Evolutionary conservation across 495 filamentous ascomycete genomes (phyloP), one percentile per base, ranked within the genome.

Genomic region (Jackrogersella minutella): DNA sequence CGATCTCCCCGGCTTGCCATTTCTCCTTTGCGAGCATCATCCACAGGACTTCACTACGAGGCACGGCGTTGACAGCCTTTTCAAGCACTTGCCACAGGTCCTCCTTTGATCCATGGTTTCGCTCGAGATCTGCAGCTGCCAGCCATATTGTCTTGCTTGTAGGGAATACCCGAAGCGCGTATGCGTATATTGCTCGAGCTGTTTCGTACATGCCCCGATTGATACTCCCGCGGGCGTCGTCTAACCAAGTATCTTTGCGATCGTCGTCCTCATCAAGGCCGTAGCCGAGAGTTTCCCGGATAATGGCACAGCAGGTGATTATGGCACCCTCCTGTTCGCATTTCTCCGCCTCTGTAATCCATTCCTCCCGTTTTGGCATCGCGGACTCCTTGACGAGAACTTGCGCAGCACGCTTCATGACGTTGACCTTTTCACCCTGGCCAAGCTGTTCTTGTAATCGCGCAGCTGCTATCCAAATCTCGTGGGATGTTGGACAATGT

Each of bases 361-460:
- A 99, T 66, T 97, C 93, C 68, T 99, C 95, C 39, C 95, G 88
- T 73, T 96, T 94, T 37, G 94, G 81, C 95, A 99, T 98, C 9
- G 95, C 95, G 34, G 92, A 93, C 61, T 96, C 92, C 64, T 89
- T 89, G 16, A 89, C 92, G 17, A 99, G 83, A n/a, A 92, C 88
- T 72, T 95, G 91, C 16, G 97, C 85, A 58, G 93, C 95, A 78
- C 91, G 89, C 66, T 93, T 95, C 92, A 99, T 97, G 14, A 98
- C 91, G 66, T 92, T 93, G 52, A 92, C 84, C 74, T 89, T 93
- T 19, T 83, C 80, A 58, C 77, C 78, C 41, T 81, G 79, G 14
- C 91, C 92, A 66, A 93, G 89, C 75, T 97, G 92, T 73, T 99
- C 95, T 73, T 97, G 92, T 24, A 99, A 82, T 31, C 96, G 86